A percentile compares a stretch with the other conserved stretches of the same genome.
These are phyloP conservation scores for Chaetomium fimeti DNA, from an alignment of 495 filamentous ascomycete genomes.

Conservation along the genomic window DNA sequence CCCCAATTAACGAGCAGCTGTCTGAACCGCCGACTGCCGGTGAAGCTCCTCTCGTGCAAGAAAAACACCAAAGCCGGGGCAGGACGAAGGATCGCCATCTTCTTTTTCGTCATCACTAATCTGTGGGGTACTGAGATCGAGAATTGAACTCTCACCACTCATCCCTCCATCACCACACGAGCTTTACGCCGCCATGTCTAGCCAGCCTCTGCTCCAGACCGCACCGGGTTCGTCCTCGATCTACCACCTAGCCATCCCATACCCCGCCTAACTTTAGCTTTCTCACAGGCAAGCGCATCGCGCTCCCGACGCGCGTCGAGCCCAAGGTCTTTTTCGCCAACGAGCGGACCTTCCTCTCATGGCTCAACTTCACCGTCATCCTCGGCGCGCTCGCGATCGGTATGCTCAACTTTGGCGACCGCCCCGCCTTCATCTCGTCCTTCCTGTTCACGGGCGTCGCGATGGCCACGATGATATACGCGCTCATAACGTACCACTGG, in stretches of 20 bases:
- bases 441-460: conserved; percentile 92
- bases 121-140: not conserved
- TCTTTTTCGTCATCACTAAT: not conserved
- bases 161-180: not conserved
- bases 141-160: not conserved
- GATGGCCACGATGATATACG: conserved; percentile 94
- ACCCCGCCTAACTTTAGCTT: conserved; percentile 1
- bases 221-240: conserved; percentile 62
- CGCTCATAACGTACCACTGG: conserved; percentile 94
- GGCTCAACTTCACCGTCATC: conserved; percentile 99
- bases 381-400: conserved; percentile 93
- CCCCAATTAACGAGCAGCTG: conserved; percentile 17
- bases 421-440: conserved; percentile 84
- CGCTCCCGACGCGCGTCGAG: conserved; percentile 95
- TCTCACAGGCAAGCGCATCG: conserved; percentile 85
- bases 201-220: conserved; percentile 88
- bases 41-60: conserved; percentile 4
- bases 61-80: conserved; percentile 7
- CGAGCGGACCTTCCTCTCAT: conserved; percentile 97
- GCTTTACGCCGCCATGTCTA: conserved; percentile 65
- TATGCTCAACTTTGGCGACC: conserved; percentile 97
- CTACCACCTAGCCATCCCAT: not conserved
- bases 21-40: conserved; percentile 22
- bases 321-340: conserved; percentile 99
- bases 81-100: not conserved